Base-by-base conservation (phyloP, 2,329 filamentous ascomycete species). In the Epichloe festucae region DNA sequence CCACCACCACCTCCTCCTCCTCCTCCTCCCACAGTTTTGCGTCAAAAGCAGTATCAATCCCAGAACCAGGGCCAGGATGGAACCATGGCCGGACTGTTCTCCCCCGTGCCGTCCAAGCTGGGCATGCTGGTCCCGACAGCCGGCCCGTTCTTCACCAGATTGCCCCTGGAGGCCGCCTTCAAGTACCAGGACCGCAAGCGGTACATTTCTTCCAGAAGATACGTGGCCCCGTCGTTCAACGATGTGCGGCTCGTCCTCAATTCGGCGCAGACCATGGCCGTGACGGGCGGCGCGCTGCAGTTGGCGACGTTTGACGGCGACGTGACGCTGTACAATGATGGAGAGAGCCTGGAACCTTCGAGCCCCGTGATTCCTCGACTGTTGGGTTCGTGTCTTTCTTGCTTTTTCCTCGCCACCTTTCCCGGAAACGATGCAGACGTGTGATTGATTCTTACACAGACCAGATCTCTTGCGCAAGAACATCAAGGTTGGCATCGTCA, bases 291-390 rank as follows among this genome's bases (percentile, higher is more conserved):
- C 21, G 77, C 81, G 4, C 76, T 96, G 8, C 82, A 93, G 59
- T 77, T 98, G 4, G 84, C 95, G 50, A 98, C 93, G 0, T 98
- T 98, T 65, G 93, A 98, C 67, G 93, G 93, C 68, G 93, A 98
- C 68, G 89, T 98, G 48, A 98, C 93, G 1, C 76, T 98, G 21
- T 98, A 98, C 66, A 86, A 89, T 52, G 87, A 98, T 62, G 93
- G 93, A 12, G 77, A 89, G 60, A 87, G 81, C 56, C 74, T 98
- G 8, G 81, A 84, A 51, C 74, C 82, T 0, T 75, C 79, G 15
- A 95, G 87, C 64, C 86, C 89, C 0, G 81, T 95, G 15, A 89
- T 97, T 50, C 71, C 77, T 1, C 72, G 76, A 31, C 73, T 84
- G 39, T 65, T 84, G 17, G 67, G 74, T 74, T 62, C 53, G 64